Evolutionary conservation across 139 green algal species (phyloP), one percentile per base, ranked within the genome.

Genomic region (Chlorella ohadii): DNA sequence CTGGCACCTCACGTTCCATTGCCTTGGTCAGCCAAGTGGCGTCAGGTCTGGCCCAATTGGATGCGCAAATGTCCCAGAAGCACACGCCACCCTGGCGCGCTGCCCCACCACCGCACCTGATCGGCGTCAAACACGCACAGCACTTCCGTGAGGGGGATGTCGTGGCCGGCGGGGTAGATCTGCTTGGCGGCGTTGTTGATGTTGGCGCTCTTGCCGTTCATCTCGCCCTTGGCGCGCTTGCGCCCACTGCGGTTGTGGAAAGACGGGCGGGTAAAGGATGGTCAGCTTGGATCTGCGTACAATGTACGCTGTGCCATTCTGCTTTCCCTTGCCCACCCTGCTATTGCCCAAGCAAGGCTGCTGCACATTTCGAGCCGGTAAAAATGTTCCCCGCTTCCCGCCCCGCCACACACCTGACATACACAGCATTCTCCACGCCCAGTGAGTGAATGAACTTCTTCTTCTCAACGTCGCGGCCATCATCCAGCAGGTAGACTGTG

Each of bases 171-270:
- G 20, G 91, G 90, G 85, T 96, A 96, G 39, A 96, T 89, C 59
- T 90, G 81, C 44, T 71, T 31, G 55, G 90, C 88, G 15, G 86
- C 85, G 70, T 92, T 91, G 87, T 96, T 96, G 70, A 97, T 88
- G 88, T 97, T 97, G 80, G 89, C 89, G 19, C 87, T 93, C 91
- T 97, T 97, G 71, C 94, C 94, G 56, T 97, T 97, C 85, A 96
- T 94, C 87, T 95, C 88, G 68, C 88, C 88, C 63, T 88, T 51
- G 1, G 81, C 55, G 33, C 92, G 91, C 38, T 91, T 92, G 81
- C 94, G 89, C 9, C 94, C 93, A 47, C 80, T 85, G 80, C 56
- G 33, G 68, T 59, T 20, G 2, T 9, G 51, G 51, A 2, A 59
- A 22, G 12, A 22, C 15, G 51, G 51, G 2, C 51, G 51, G 51